A percentile compares a stretch with the other conserved stretches of the same genome.
Conservation (phyloP, 2,329 filamentous ascomycete genomes). For the Penicillium thymicola region DNA sequence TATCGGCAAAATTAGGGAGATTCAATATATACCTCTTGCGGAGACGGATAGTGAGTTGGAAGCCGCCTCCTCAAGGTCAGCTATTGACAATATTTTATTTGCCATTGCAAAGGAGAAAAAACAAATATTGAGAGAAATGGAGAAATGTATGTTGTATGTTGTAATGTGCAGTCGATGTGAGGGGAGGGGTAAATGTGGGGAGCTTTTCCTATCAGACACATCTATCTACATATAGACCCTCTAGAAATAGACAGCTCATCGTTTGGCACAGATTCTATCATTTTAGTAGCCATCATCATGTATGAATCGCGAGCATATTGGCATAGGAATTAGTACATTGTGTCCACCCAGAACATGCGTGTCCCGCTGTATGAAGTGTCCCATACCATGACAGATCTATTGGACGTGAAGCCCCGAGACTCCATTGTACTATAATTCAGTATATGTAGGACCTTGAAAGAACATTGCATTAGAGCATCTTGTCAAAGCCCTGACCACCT, state of each 20-base stretch:
- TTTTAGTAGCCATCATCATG: not conserved
- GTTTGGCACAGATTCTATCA: not conserved
- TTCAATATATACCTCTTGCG: constrained; percentile 11
- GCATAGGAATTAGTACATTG: constrained; percentile 12
- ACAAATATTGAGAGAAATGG: not conserved
- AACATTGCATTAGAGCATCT: too few relatives aligned
- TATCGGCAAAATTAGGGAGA: not conserved
- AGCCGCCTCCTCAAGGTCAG: constrained; percentile 17
- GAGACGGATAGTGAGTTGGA: constrained; percentile 8
- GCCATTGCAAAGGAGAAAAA: not conserved
- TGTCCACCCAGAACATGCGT: constrained; percentile 14
- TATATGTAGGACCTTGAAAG: not conserved
- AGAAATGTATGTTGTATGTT: not conserved
- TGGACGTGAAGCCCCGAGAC: constrained; percentile 4
- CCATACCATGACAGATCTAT: constrained; percentile 15
- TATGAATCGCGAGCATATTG: constrained; percentile 12
- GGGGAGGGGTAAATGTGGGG: constrained; percentile 6
- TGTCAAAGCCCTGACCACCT: too few relatives aligned
- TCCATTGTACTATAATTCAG: not conserved
- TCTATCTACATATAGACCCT: not conserved
- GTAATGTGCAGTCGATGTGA: not conserved
- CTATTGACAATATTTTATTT: constrained; percentile 16
- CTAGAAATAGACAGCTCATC: not conserved
- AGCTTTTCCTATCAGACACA: too few relatives aligned
- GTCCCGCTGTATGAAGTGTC: constrained; percentile 15